Evolutionary conservation across 352 stramenopile genomes (phyloP).

Genomic region (Thalassiosira oceanica): DNA sequence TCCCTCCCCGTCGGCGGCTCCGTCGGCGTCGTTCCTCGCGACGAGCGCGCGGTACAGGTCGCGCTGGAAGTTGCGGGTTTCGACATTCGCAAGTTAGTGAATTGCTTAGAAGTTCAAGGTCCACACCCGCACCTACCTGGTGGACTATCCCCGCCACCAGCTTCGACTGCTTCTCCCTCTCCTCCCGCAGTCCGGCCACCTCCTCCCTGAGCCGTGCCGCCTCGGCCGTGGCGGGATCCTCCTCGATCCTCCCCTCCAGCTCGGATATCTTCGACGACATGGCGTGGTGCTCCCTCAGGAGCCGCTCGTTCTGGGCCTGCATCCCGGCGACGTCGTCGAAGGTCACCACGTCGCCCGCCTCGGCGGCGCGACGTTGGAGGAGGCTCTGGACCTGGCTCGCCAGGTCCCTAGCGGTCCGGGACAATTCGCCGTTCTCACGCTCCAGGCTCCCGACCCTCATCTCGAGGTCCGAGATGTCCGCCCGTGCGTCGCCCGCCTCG

Average conservation of each 20-base stretch:
- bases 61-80: no score
- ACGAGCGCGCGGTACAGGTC: conserved; percentile 94
- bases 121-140: no score
- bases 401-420: conserved; percentile 86
- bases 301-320: conserved; percentile 88
- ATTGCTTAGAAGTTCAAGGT: no score
- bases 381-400: conserved; percentile 90
- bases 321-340: conserved; percentile 88
- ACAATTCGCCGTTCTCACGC: conserved; percentile 81
- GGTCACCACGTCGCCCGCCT: conserved; percentile 73
- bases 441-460: conserved; percentile 80
- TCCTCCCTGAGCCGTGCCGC: conserved; percentile 82
- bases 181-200: conserved; percentile 84
- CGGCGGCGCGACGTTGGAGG: conserved; percentile 49
- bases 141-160: conserved; percentile 92
- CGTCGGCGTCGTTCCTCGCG: conserved; percentile 83
- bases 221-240: conserved; percentile 73
- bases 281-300: conserved; percentile 80
- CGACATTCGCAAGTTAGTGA: no score
- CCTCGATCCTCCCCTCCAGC: conserved; percentile 55
- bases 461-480: conserved; percentile 61
- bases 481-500: conserved; percentile 72
- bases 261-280: conserved; percentile 57
- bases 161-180: conserved; percentile 71
- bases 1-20: conserved; percentile 8